Percentiles rank a stretch among this genome's conserved stretches.
These are phyloP conservation scores for Geotrichum australiense DNA, from an alignment of 1,139 yeast species.

Conservation along the genomic window DNA sequence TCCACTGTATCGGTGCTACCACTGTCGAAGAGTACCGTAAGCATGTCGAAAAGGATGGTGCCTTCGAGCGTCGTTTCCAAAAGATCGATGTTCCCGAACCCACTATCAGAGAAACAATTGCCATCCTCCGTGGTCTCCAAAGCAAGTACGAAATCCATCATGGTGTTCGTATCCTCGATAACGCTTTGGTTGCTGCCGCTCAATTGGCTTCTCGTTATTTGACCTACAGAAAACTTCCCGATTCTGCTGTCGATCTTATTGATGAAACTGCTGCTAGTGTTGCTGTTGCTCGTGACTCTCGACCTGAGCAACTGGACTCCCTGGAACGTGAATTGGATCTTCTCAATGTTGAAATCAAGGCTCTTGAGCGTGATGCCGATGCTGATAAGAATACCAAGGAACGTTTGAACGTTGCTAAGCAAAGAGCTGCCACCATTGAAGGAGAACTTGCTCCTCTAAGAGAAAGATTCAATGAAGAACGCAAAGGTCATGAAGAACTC, in stretches of 20 bases:
- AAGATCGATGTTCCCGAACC: constrained; percentile 95
- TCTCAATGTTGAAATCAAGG: constrained; percentile 91
- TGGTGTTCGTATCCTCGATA: constrained; percentile 93
- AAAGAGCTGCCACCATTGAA: constrained; percentile 73
- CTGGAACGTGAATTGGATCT: constrained; percentile 88
- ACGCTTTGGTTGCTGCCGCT: constrained; percentile 92
- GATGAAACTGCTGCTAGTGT: constrained; percentile 98
- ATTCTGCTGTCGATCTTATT: constrained; percentile 92
- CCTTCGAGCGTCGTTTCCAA: constrained; percentile 97
- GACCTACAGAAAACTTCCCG: constrained; percentile 94
- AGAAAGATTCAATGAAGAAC: constrained; percentile 80
- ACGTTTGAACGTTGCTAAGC: constrained; percentile 69
- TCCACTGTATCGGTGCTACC: constrained; percentile 98
- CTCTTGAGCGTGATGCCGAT: constrained; percentile 91
- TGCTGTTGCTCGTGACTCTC: constrained; percentile 96
- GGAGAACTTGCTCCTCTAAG: constrained; percentile 82
- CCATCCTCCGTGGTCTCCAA: constrained; percentile 92
- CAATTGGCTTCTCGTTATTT: constrained; percentile 90
- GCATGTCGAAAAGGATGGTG: constrained; percentile 92
- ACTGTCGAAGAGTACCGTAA: constrained; percentile 92
- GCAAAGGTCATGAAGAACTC: constrained; percentile 85
- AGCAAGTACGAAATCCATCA: constrained; percentile 96
- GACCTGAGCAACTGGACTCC: constrained; percentile 92
- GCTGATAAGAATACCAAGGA: constrained; percentile 84
- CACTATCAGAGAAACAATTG: constrained; percentile 85